Evolutionary conservation across 1,139 yeast genomes (phyloP).

Genomic region (Nakaseomyces nivariensis): DNA sequence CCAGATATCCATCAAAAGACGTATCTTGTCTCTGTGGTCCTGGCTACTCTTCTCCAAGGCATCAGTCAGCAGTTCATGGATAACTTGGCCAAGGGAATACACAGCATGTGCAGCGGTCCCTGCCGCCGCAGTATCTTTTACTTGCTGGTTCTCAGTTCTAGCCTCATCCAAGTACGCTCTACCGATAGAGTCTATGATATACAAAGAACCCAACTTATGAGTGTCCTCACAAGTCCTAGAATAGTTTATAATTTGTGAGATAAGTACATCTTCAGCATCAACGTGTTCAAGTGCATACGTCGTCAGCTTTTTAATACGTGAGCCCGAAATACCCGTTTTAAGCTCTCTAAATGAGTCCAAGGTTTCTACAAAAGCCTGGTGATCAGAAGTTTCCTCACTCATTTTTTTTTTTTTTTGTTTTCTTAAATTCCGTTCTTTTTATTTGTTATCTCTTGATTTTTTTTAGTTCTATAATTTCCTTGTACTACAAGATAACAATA

Average conservation of each 20-base stretch:
- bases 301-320: slow-evolving; percentile 80
- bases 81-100: slow-evolving; percentile 46
- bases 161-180: slow-evolving; percentile 79
- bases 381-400: slow-evolving; percentile 8
- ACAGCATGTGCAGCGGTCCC: slow-evolving; percentile 76
- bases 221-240: slow-evolving; percentile 67
- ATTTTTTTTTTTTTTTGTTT: not conserved
- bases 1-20: slow-evolving; percentile 88
- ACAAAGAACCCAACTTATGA: slow-evolving; percentile 83
- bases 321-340: slow-evolving; percentile 91
- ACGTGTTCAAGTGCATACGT: slow-evolving; percentile 68
- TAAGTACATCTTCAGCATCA: slow-evolving; percentile 29
- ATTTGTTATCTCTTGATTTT: too few species aligned
- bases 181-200: slow-evolving; percentile 85
- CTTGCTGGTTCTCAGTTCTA: slow-evolving; percentile 40
- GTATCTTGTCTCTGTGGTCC: slow-evolving; percentile 56
- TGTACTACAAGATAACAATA: too few species aligned
- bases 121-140: slow-evolving; percentile 40
- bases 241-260: slow-evolving; percentile 35
- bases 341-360: slow-evolving; percentile 65
- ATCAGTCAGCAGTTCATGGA: slow-evolving; percentile 50
- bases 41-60: slow-evolving; percentile 45
- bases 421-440: not conserved
- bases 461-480: too few species aligned
- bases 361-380: slow-evolving; percentile 57